phyloP scores from a whole-genome alignment of 2,329 filamentous ascomycete species.

The Zymoseptoria tritici region DNA sequence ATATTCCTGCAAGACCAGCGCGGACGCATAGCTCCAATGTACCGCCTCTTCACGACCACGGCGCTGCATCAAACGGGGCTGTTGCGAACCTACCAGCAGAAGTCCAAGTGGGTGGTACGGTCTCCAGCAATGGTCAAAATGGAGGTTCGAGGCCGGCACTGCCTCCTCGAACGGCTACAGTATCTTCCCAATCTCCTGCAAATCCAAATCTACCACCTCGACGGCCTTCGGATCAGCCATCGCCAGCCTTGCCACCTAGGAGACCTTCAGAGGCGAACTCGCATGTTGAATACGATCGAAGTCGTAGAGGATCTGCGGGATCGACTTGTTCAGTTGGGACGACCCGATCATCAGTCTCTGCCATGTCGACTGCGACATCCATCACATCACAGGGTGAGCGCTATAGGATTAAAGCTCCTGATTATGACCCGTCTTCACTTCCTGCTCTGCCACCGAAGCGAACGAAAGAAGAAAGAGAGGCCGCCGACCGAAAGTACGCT shows the following conservation, averaged over 20 bases:
- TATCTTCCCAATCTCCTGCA: conserved; percentile 32
- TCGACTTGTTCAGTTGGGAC: conserved; percentile 47
- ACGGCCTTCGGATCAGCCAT: conserved; percentile 22
- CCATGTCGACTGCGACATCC: conserved; percentile 35
- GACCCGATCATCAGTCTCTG: conserved; percentile 42
- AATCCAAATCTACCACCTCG: conserved; percentile 44
- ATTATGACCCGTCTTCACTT: conserved; percentile 48
- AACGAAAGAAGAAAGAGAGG: conserved; percentile 35
- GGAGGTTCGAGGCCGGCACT: conserved; percentile 34
- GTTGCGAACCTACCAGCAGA: conserved; percentile 35
- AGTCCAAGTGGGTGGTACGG: conserved; percentile 4
- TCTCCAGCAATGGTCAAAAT: conserved; percentile 17
- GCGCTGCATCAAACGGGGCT: conserved; percentile 24
- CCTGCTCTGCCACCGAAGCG: conserved; percentile 49
- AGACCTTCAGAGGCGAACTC: conserved; percentile 34
- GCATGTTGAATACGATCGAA: conserved; percentile 20
- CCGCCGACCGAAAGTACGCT: conserved; percentile 20
- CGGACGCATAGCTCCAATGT: conserved; percentile 30
- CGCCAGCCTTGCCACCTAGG: conserved; percentile 39
- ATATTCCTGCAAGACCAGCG: conserved; percentile 26
- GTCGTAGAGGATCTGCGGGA: conserved; percentile 39
- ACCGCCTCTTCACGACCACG: conserved; percentile 33
- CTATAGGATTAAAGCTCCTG: conserved; percentile 37
- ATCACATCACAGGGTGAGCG: conserved; percentile 21
- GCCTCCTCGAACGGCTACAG: conserved; percentile 38